Evolutionary conservation across 2,329 filamentous ascomycete genomes (phyloP), one percentile per base, ranked within the genome.

Genomic region (Coniella vitis): DNA sequence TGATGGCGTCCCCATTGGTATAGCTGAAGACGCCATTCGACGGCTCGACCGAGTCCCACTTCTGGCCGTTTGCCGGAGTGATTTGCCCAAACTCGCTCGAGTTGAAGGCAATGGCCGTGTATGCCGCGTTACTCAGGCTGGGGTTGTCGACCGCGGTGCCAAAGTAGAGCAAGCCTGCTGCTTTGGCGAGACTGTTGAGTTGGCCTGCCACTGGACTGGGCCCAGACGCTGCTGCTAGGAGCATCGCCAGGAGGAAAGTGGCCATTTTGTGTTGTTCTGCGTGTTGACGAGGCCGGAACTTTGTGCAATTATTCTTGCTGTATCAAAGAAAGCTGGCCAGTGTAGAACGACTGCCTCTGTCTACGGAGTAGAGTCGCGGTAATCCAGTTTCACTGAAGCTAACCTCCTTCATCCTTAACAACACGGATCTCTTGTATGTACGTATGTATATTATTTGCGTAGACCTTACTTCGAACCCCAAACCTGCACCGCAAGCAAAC

Each of bases 41-140:
- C 1, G 79, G 76, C 68, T 87, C 79, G n/a, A 71, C 81, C 52
- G 72, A 68, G 52, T 81, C 72, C 81, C 80, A 86, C 70, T 80
- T 75, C 62, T 81, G 76, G 3, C 74, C 73, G 60, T 86, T 86
- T 44, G 75, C 78, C 0, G 81, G 79, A 0, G 81, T 84, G 21
- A 84, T 70, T 61, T 81, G 75, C 22, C 82, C 83, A 57, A 85
- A 85, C 57, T 84, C 78, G 43, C 68, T 65, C 9, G 59, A 66
- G 61, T 81, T 67, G 55, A 70, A 71, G 34, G 82, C 66, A 53
- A 83, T 76, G n/a, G 65, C 61, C 19, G 73, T 65, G 62, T 86
- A 86, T 20, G 69, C 58, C 16, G 64, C 59, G 62, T 86, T 77
- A 40, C 65, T 69, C 31, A 78, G 61, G 54, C 76, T 73, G 2